Conservation (phyloP, 2,329 filamentous ascomycete genomes). For the Colletotrichum lindemuthianum region DNA sequence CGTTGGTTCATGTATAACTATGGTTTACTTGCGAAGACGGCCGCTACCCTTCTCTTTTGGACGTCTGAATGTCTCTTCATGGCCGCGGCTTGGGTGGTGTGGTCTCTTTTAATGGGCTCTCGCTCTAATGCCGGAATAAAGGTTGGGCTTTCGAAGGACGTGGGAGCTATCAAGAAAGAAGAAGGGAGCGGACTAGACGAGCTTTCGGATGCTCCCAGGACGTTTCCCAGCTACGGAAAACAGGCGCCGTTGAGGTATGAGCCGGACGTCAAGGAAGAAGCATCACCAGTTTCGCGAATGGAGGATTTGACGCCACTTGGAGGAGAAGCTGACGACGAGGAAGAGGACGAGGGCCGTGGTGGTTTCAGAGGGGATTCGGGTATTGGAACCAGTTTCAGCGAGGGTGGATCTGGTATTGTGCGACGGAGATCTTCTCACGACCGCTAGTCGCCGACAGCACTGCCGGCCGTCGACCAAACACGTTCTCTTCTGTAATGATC, state of each 20-base stretch:
- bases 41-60: slow-evolving; percentile 82
- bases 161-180: slow-evolving; percentile 39
- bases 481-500: too few relatives aligned
- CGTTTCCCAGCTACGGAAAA: slow-evolving; percentile 54
- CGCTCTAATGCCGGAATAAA: slow-evolving; percentile 38
- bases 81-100: slow-evolving; percentile 71
- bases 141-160: background rate
- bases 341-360: slow-evolving; percentile 40
- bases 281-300: slow-evolving; percentile 41
- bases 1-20: slow-evolving; percentile 90
- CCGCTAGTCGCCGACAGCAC: background rate
- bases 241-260: slow-evolving; percentile 55
- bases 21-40: slow-evolving; percentile 73
- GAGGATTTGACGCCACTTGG: slow-evolving; percentile 48
- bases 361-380: slow-evolving; percentile 56
- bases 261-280: slow-evolving; percentile 46
- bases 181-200: slow-evolving; percentile 44
- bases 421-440: slow-evolving; percentile 44
- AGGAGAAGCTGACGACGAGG: slow-evolving; percentile 57
- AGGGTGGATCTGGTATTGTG: slow-evolving; percentile 45
- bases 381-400: slow-evolving; percentile 64
- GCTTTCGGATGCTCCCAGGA: slow-evolving; percentile 54
- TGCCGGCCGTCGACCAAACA: too few relatives aligned
- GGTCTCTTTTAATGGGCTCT: slow-evolving; percentile 36
- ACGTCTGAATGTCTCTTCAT: slow-evolving; percentile 75